phyloP scores from a whole-genome alignment of 805 yeast species.

The Cyberlindnera xylosilytica region DNA sequence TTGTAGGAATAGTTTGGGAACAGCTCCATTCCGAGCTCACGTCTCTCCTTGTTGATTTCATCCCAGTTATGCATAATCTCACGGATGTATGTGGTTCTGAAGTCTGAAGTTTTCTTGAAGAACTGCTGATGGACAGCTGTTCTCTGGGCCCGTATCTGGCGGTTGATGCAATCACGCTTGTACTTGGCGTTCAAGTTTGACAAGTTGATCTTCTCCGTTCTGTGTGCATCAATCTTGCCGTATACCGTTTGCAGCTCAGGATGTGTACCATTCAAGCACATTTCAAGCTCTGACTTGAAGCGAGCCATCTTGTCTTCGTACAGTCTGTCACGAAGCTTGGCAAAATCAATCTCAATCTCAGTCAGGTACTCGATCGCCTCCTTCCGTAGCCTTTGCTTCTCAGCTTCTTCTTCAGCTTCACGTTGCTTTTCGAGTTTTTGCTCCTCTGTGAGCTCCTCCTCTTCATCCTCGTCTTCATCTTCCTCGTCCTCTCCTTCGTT shows the following conservation, averaged over 20 bases:
- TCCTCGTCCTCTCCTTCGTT: constrained; percentile 17
- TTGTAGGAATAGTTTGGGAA: constrained; percentile 43
- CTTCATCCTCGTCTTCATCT: constrained; percentile 23
- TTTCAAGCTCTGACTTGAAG: constrained; percentile 76
- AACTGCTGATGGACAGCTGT: constrained; percentile 83
- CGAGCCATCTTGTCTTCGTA: constrained; percentile 79
- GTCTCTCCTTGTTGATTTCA: constrained; percentile 82
- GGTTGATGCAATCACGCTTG: constrained; percentile 71
- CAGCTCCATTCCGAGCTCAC: constrained; percentile 64
- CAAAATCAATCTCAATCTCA: constrained; percentile 82
- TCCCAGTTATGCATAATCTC: constrained; percentile 88
- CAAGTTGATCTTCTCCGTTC: constrained; percentile 62
- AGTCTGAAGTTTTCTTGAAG: constrained; percentile 62
- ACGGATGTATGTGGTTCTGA: constrained; percentile 60
- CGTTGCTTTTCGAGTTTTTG: constrained; percentile 19
- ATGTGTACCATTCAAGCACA: constrained; percentile 87
- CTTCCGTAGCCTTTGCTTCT: constrained; percentile 43
- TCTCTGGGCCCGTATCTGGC: constrained; percentile 76
- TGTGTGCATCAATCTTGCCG: constrained; percentile 65
- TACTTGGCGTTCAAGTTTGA: constrained; percentile 54
- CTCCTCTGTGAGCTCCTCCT: constrained; percentile 25
- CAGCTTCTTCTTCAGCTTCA: constrained; percentile 22
- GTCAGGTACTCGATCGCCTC: constrained; percentile 72
- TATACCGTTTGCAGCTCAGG: constrained; percentile 80
- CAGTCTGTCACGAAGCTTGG: constrained; percentile 75